These are phyloP conservation scores for Eutrema japonicum DNA, from an alignment of 345 rosid species.

Conservation along the genomic window DNA sequence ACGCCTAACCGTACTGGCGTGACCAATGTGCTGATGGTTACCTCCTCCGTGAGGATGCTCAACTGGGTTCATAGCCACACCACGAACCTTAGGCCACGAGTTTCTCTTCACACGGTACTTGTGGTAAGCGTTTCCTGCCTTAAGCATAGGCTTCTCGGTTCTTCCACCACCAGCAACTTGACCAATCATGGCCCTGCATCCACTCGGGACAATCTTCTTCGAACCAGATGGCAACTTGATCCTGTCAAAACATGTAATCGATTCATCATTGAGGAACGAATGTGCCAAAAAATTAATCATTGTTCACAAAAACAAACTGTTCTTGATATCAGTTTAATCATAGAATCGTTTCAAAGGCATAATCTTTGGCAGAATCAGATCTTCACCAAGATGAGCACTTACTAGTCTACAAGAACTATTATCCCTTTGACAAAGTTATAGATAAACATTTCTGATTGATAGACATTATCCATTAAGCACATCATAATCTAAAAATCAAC, in stretches of 20 bases:
- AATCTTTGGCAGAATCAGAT: neutral
- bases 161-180: conserved; percentile 86
- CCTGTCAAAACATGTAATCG: conserved; percentile 36
- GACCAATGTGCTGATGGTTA: conserved; percentile 83
- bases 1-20: conserved; percentile 70
- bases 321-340: neutral
- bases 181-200: conserved; percentile 77
- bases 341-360: neutral
- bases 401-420: neutral
- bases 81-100: conserved; percentile 87
- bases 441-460: too few relatives aligned
- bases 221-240: conserved; percentile 80
- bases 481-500: neutral
- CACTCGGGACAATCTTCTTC: conserved; percentile 73
- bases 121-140: conserved; percentile 82
- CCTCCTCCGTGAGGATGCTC: conserved; percentile 92
- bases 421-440: too few relatives aligned
- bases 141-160: conserved; percentile 74
- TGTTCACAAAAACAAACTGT: neutral
- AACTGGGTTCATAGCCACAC: conserved; percentile 87
- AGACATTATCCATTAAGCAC: neutral
- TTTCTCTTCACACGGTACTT: conserved; percentile 75
- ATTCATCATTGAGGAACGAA: neutral
- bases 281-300: neutral
- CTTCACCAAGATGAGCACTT: neutral